A percentile compares a stretch with the other conserved stretches of the same genome.
Conservation (phyloP, 805 yeast genomes). For the Saturnispora mendoncae region DNA sequence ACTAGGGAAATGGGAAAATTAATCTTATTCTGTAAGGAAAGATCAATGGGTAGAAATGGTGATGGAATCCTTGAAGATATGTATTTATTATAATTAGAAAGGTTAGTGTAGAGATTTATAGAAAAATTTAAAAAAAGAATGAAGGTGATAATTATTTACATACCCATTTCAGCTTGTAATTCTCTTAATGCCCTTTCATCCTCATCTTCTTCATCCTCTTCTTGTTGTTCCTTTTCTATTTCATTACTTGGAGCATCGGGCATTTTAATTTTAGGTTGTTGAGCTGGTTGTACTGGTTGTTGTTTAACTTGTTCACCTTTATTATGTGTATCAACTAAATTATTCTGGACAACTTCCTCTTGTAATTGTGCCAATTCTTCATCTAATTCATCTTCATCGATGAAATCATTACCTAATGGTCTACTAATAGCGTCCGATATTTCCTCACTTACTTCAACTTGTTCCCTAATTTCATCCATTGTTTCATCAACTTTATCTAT, state of each 20-base stretch:
- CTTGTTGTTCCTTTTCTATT: slow-evolving; percentile 34
- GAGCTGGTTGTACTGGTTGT: slow-evolving; percentile 1
- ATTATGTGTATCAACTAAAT: slow-evolving; percentile 12
- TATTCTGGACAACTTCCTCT: slow-evolving; percentile 60
- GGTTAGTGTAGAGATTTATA: background rate
- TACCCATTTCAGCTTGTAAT: slow-evolving; percentile 80
- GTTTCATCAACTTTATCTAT: slow-evolving; percentile 95
- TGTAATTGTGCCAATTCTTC: slow-evolving; percentile 84
- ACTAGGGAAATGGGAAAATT: slow-evolving; percentile 49
- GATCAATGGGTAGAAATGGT: slow-evolving; percentile 41
- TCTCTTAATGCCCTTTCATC: slow-evolving; percentile 77
- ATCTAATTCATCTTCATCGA: slow-evolving; percentile 88
- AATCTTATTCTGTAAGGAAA: slow-evolving; percentile 43
- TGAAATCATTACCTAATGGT: slow-evolving; percentile 73
- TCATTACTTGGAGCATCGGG: slow-evolving; percentile 41
- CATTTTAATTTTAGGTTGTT: slow-evolving; percentile 20
- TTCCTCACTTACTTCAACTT: slow-evolving; percentile 90
- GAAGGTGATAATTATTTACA: slow-evolving; percentile 32
- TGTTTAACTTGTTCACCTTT: background rate
- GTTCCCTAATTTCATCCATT: slow-evolving; percentile 97
- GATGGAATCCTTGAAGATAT: slow-evolving; percentile 41
- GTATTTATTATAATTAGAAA: slow-evolving; percentile 26
- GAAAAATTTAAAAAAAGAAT: background rate
- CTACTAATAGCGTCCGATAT: slow-evolving; percentile 92
- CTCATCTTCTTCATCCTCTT: slow-evolving; percentile 55